Base-by-base conservation (phyloP, 768 basidiomycete genomes). In the Clathrus columnatus region DNA sequence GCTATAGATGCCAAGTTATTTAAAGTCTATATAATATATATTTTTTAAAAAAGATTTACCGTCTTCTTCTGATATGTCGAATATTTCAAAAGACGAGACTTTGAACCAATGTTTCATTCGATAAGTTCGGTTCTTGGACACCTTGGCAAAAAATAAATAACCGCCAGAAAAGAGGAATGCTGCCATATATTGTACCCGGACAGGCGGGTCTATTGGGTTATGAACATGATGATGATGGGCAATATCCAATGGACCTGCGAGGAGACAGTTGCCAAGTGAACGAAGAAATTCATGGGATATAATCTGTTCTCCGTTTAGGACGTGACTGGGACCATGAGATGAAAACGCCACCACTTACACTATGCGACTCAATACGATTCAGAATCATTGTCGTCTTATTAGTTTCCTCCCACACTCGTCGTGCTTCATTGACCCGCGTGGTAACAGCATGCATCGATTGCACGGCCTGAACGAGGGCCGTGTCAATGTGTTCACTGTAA, bases 91-190 rank as follows among this genome's bases (percentile, higher is more conserved):
- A 18, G 81, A 80, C 45, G 77, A 75, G 20, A 96, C 70, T 41
- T 82, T 79, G 63, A 98, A 85, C 87, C 92, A 98, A 65, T 95
- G 87, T 58, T 77, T 80, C 17, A 91, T 83, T 63, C 94, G 91
- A 64, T 96, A 99, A 29, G 73, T 74, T 53, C 70, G 72, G n/a
- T 66, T 63, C 66, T 77, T 88, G 61, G 73, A 73, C 41, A 93
- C 85, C 71, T 95, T 97, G 60, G 83, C 90, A 45, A 99, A 72
- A 20, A 96, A 76, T 36, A 97, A 69, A 66, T 91, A 97, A 10
- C 88, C 91, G 10, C 87, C 84, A 30, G 77, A 71, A 63, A 93
- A 99, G 44, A 99, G 72, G 68, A 99, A 95, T 17, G 86, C 87
- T 27, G 89, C 93, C 23, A 91, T 76, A 67, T 96, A 97, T 69